phyloP scores from a whole-genome alignment of 345 rosid genomes.

The Citrus trifoliata region DNA sequence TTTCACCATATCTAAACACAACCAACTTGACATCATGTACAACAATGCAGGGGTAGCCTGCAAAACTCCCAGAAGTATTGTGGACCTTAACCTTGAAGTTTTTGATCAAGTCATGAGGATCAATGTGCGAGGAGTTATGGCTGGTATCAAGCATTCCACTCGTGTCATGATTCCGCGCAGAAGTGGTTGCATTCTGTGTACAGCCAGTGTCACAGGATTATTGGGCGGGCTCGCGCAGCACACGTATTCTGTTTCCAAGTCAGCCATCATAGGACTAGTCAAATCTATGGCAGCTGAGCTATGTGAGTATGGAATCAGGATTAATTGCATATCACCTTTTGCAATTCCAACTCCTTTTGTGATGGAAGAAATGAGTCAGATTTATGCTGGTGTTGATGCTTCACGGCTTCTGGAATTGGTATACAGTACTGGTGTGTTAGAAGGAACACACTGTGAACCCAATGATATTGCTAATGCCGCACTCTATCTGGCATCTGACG shows the following conservation, averaged over 20 bases:
- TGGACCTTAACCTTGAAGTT: conserved; percentile 59
- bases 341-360: conserved; percentile 66
- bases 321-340: conserved; percentile 81
- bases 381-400: conserved; percentile 38
- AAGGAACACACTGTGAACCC: conserved; percentile 62
- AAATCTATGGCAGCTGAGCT: conserved; percentile 71
- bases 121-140: conserved; percentile 71
- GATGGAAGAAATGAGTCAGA: conserved; percentile 49
- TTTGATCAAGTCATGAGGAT: conserved; percentile 64
- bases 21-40: conserved; percentile 72
- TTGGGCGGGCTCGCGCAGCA: conserved; percentile 74
- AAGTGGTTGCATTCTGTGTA: conserved; percentile 68
- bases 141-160: conserved; percentile 73
- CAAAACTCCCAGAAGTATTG: conserved; percentile 51
- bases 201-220: conserved; percentile 66
- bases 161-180: conserved; percentile 73
- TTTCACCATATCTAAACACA: conserved; percentile 45
- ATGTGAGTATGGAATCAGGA: conserved; percentile 55
- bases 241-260: conserved; percentile 60
- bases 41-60: conserved; percentile 83
- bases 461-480: conserved; percentile 85
- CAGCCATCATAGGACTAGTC: conserved; percentile 53
- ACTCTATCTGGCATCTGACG: conserved; percentile 70
- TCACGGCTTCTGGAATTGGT: conserved; percentile 34
- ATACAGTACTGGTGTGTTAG: conserved; percentile 39